phyloP scores from a whole-genome alignment of 352 stramenopile genomes.

The Phytopythium montanum region DNA sequence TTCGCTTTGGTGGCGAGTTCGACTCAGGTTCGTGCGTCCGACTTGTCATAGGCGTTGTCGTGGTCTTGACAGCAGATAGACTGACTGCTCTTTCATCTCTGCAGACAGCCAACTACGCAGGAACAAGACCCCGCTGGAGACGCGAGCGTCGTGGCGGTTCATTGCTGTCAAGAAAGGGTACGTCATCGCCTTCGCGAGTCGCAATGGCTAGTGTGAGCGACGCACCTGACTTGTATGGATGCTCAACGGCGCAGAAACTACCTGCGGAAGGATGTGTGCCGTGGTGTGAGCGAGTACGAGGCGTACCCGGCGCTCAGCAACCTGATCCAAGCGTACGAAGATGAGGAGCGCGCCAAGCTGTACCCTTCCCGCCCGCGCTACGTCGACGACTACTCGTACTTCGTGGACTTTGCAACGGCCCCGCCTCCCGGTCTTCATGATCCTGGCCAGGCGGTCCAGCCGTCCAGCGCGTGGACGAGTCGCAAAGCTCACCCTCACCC shows the following conservation, averaged over 20 bases:
- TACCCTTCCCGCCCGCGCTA: constrained; percentile 56
- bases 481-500: too few relatives aligned
- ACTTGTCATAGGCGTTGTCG: not conserved
- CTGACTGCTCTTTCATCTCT: not conserved
- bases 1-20: constrained; percentile 79
- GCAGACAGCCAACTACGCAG: constrained; percentile 62
- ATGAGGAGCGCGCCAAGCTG: constrained; percentile 45
- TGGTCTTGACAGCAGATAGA: not conserved
- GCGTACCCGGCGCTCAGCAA: constrained; percentile 75
- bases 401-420: constrained; percentile 36
- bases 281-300: constrained; percentile 81
- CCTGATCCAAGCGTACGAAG: constrained; percentile 61
- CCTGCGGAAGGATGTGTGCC: constrained; percentile 65
- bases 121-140: constrained; percentile 61
- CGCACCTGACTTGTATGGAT: not conserved
- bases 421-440: not conserved
- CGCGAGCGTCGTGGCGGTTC: constrained; percentile 57
- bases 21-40: constrained; percentile 46
- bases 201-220: not conserved
- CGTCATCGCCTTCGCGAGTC: not conserved
- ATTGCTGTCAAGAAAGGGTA: constrained; percentile 83
- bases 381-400: constrained; percentile 72
- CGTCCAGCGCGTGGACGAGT: not conserved
- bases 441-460: not conserved
- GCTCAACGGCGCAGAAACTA: constrained; percentile 38